Conservation (phyloP, 192 early-diverging fungal species). For the Piromyces finnis region DNA sequence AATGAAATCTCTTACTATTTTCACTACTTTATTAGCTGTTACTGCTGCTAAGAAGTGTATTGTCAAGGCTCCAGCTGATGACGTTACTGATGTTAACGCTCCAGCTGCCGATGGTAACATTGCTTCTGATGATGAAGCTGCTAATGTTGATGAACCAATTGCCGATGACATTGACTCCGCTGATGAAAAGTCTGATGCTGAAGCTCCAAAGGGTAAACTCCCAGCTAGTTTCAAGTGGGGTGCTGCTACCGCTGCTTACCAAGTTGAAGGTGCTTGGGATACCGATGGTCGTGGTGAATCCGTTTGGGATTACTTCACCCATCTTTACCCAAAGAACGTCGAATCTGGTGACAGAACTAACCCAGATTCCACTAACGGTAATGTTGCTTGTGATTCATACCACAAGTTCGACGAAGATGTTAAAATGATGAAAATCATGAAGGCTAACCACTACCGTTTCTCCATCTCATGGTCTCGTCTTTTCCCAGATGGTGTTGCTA, state of each 20-base stretch:
- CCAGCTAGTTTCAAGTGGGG: slow-evolving; percentile 1
- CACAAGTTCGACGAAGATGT: slow-evolving; percentile 12
- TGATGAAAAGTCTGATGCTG: neutral
- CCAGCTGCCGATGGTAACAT: too few relatives aligned
- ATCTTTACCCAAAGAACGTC: neutral
- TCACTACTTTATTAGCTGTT: neutral
- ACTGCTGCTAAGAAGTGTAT: neutral
- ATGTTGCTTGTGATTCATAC: slow-evolving; percentile 15
- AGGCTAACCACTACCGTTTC: slow-evolving; percentile 15
- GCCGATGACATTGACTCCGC: neutral
- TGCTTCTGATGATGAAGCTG: neutral
- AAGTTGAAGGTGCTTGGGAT: slow-evolving; percentile 20
- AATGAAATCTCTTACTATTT: neutral
- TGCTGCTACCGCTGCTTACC: slow-evolving; percentile 14
- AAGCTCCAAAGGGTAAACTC: neutral
- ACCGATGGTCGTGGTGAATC: slow-evolving; percentile 18
- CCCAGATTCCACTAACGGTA: slow-evolving; percentile 7
- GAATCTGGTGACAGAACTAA: slow-evolving; percentile 3
- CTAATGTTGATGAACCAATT: neutral
- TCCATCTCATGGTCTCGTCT: slow-evolving; percentile 26
- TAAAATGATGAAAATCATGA: slow-evolving; percentile 7
- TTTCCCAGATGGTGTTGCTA: slow-evolving; percentile 4
- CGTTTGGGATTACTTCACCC: slow-evolving; percentile 17
- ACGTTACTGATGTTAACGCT: neutral
- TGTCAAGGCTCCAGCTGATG: neutral